Evolutionary conservation across 2,329 filamentous ascomycete species (phyloP), one percentile per base, ranked within the genome.

Genomic region (Cordyceps javanica): DNA sequence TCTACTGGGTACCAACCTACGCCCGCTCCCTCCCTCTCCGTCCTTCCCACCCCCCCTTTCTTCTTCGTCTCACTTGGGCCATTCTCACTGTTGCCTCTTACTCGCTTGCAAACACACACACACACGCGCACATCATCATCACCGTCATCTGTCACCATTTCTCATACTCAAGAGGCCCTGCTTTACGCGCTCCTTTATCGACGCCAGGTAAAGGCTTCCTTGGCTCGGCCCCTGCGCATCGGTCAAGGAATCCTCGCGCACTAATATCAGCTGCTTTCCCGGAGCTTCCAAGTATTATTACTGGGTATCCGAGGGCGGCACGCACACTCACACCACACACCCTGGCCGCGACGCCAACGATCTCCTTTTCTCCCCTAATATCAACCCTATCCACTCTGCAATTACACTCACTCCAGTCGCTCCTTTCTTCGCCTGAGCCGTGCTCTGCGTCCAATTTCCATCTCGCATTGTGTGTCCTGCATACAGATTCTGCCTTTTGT

Each of bases 331-430:
- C 26, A 57, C 44, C 38, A 26, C 44, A 57, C 54, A 57, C 54
- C 54, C 54, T 44, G 34, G 54, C 57, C 34, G 50, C 57, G 44
- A 58, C 49, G 36, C 41, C 57, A 58, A 54, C 57, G 57, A 59
- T 70, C 67, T 68, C 69, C 68, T 73, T 73, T 72, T 66, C 57
- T 56, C 50, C 50, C 63, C 67, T 70, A 68, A 70, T 71, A 70
- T 72, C 69, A 66, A 67, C 64, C 62, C 65, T 67, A 68, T 71
- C 69, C 70, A 71, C 69, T 69, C 63, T 67, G 65, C 65, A 66
- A 67, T 70, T 69, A 67, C 69, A 60, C 68, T 73, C 69, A 71
- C 68, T 69, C 68, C 66, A 72, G 71, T 73, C 71, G 70, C 69
- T 72, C 70, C 67, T 71, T 73, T 71, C 66, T 57, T 58, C 30